phyloP scores from a whole-genome alignment of 1,139 yeast species.

The Groenewaldozyma sp. region DNA sequence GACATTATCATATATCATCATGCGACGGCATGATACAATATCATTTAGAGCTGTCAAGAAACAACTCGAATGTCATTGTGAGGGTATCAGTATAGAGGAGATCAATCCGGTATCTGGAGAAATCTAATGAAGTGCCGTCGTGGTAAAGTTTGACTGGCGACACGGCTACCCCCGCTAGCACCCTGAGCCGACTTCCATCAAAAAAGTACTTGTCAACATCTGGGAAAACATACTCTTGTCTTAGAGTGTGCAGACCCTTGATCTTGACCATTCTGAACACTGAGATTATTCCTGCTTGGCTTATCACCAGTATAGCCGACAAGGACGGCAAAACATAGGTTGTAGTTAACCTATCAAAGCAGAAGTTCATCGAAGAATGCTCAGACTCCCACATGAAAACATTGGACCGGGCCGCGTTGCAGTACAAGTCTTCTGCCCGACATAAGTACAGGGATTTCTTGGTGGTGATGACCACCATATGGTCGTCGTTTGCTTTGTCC shows the following conservation, averaged over 20 bases:
- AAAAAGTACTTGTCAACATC: conserved; percentile 15
- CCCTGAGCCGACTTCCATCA: conserved; percentile 13
- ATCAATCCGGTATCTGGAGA: conserved; percentile 9
- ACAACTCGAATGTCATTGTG: conserved; percentile 14
- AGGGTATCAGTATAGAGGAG: conserved; percentile 17
- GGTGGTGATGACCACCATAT: conserved; percentile 36
- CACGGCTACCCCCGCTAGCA: conserved; percentile 17
- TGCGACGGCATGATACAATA: not conserved
- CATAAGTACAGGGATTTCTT: conserved; percentile 31
- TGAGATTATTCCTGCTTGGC: conserved; percentile 53
- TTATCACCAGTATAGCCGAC: conserved; percentile 43
- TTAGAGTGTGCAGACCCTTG: conserved; percentile 48
- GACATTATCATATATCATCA: conserved; percentile 1
- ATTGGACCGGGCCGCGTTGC: conserved; percentile 41
- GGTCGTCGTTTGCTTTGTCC: conserved; percentile 40
- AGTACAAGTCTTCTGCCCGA: conserved; percentile 40
- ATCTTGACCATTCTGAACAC: conserved; percentile 48
- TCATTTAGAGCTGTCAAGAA: conserved; percentile 1
- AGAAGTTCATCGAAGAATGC: conserved; percentile 30
- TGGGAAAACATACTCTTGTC: conserved; percentile 50
- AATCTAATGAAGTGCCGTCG: conserved; percentile 3
- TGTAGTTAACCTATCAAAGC: conserved; percentile 48
- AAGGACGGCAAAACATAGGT: conserved; percentile 44
- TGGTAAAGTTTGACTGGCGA: conserved; percentile 12
- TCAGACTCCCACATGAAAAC: conserved; percentile 35